Evolutionary conservation across 2,329 filamentous ascomycete genomes (phyloP).

Genomic region (Byssothecium circinans): DNA sequence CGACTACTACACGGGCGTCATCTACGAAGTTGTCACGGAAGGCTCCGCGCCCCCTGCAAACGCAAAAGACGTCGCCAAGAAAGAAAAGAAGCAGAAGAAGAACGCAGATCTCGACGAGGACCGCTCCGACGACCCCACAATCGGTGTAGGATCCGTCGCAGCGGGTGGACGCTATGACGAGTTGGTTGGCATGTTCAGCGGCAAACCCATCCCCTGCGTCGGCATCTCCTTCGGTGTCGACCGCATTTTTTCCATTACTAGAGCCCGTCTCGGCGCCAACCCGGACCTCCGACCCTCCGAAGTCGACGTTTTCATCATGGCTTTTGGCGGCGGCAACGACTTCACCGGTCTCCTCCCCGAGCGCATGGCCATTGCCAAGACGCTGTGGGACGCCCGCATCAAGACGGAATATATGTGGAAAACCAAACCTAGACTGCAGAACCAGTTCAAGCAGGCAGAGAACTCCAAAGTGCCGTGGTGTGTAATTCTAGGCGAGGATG

Average conservation of each 20-base stretch:
- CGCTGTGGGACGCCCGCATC: constrained; percentile 84
- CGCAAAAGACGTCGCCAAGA: constrained; percentile 48
- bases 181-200: constrained; percentile 90
- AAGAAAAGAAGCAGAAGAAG: constrained; percentile 29
- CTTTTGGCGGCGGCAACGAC: constrained; percentile 82
- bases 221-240: constrained; percentile 94
- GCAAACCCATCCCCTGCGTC: constrained; percentile 87
- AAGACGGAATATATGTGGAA: constrained; percentile 92
- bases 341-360: constrained; percentile 80
- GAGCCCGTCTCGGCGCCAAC: constrained; percentile 69
- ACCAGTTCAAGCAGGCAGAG: constrained; percentile 92
- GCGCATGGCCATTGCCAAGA: constrained; percentile 76
- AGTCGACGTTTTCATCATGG: constrained; percentile 93
- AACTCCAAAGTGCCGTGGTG: constrained; percentile 77
- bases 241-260: constrained; percentile 90
- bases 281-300: constrained; percentile 66
- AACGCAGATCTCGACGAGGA: constrained; percentile 59
- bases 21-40: constrained; percentile 86
- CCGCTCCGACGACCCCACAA: constrained; percentile 73
- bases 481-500: constrained; percentile 88
- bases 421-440: constrained; percentile 81
- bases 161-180: constrained; percentile 92
- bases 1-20: constrained; percentile 91
- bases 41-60: constrained; percentile 62
- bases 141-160: constrained; percentile 84